Percentiles rank a stretch among this genome's conserved stretches.
Conservation (phyloP, 768 basidiomycete species). For the Lactarius indigo region DNA sequence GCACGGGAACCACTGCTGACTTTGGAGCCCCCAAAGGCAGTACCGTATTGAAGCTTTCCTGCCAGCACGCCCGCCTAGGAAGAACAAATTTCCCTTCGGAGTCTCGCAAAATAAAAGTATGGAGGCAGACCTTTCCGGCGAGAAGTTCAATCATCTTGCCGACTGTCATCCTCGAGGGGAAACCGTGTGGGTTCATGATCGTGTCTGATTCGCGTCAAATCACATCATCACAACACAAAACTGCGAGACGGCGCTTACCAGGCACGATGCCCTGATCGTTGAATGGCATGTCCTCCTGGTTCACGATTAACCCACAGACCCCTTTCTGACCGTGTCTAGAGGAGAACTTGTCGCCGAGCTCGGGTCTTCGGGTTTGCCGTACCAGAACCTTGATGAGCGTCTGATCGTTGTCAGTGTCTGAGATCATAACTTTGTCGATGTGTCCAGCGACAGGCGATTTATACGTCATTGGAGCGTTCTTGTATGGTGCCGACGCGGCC, state of each 20-base stretch:
- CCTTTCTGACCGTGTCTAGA: conserved; percentile 98
- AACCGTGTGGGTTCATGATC: conserved; percentile 99
- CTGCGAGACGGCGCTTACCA: conserved; percentile 44
- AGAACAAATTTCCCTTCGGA: background rate
- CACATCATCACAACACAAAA: conserved; percentile 11
- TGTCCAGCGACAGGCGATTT: conserved; percentile 91
- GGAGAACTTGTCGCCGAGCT: conserved; percentile 98
- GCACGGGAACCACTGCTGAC: conserved; percentile 37
- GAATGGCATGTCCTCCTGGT: conserved; percentile 99
- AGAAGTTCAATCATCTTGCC: conserved; percentile 99
- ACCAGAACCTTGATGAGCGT: conserved; percentile 96
- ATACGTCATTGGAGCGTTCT: conserved; percentile 88
- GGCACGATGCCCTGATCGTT: conserved; percentile 96
- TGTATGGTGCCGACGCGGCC: conserved; percentile 81
- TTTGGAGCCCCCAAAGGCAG: conserved; percentile 97
- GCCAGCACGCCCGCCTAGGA: conserved; percentile 81
- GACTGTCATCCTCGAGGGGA: conserved; percentile 98
- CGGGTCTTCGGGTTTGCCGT: conserved; percentile 93
- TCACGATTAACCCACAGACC: conserved; percentile 97
- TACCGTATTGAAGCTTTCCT: conserved; percentile 90
- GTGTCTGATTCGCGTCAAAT: conserved; percentile 57
- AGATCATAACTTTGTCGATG: conserved; percentile 97
- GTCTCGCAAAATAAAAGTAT: background rate
- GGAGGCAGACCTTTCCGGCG: conserved; percentile 73
- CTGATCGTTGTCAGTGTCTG: conserved; percentile 95